Conservation (phyloP, 2,329 filamentous ascomycete species). For the Pseudocercospora ulei region DNA sequence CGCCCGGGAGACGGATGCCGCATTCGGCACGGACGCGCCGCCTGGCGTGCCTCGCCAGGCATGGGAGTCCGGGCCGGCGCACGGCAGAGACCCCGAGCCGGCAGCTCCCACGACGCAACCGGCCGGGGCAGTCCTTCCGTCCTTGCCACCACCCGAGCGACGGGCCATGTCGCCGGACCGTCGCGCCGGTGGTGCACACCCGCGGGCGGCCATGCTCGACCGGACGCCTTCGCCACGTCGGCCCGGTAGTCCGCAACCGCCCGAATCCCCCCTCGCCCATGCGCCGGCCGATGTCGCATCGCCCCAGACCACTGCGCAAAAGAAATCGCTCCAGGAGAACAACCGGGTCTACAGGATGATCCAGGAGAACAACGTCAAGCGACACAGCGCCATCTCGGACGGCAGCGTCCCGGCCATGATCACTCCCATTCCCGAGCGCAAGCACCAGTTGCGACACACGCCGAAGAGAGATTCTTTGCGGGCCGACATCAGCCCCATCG, state of each 20-base stretch:
- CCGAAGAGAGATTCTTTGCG: constrained; percentile 25
- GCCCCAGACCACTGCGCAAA: constrained; percentile 18
- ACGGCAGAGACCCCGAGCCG: constrained; percentile 10
- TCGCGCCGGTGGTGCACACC: constrained; percentile 1
- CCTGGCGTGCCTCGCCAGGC: constrained; percentile 8
- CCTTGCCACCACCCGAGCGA: constrained; percentile 12
- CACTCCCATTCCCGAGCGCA: constrained; percentile 14
- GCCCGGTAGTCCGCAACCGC: constrained; percentile 1
- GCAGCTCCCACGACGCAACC: constrained; percentile 3
- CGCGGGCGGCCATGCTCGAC: constrained; percentile 5
- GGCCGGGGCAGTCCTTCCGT: constrained; percentile 11
- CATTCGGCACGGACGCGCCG: constrained; percentile 19
- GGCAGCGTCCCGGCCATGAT: constrained; percentile 22
- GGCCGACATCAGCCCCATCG: constrained; percentile 19
- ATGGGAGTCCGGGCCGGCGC: constrained; percentile 8
- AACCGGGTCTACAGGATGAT: constrained; percentile 23
- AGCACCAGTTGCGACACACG: constrained; percentile 24
- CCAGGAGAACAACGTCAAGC: constrained; percentile 29
- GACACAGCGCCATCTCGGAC: constrained; percentile 26
- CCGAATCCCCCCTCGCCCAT: constrained; percentile 13
- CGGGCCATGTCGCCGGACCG: constrained; percentile 9
- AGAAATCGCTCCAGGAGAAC: constrained; percentile 21
- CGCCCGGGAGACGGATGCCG: constrained; percentile 20
- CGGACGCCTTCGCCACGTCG: background rate
- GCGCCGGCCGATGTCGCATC: constrained; percentile 8